A percentile compares a stretch with the other conserved stretches of the same genome.
These are phyloP conservation scores for Arachis stenosperma DNA, from an alignment of 306 rosid genomes.

Conservation along the genomic window DNA sequence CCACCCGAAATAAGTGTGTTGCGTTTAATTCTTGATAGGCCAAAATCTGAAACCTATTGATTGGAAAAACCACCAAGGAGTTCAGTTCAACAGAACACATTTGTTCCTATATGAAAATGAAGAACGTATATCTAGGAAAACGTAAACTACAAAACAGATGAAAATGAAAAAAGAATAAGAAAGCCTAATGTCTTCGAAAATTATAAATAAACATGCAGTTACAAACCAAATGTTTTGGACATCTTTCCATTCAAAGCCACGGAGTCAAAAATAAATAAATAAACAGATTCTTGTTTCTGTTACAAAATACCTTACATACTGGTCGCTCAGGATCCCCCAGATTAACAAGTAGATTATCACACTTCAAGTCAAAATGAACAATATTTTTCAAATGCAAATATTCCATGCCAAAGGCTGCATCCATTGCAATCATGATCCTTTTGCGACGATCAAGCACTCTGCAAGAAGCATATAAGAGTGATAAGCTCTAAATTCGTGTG, in stretches of 20 bases:
- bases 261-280: not conserved
- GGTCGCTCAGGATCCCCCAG: constrained; percentile 90
- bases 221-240: constrained; percentile 4
- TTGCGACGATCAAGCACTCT: constrained; percentile 91
- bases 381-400: constrained; percentile 90
- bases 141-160: constrained; percentile 13
- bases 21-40: constrained; percentile 83
- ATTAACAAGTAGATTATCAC: constrained; percentile 95
- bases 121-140: constrained; percentile 4
- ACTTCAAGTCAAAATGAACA: constrained; percentile 94
- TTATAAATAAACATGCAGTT: not conserved
- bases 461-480: constrained; percentile 45
- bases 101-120: not conserved
- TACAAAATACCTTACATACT: constrained; percentile 78
- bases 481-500: constrained; percentile 19
- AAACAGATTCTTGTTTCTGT: constrained; percentile 9
- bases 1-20: constrained; percentile 96
- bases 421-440: constrained; percentile 83
- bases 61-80: constrained; percentile 33
- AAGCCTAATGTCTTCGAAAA: constrained; percentile 1
- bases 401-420: constrained; percentile 98
- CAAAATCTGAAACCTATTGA: constrained; percentile 89
- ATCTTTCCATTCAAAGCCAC: not conserved
- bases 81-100: constrained; percentile 28
- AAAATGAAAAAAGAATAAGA: not conserved